phyloP scores from a whole-genome alignment of 2,329 filamentous ascomycete genomes.

The Curvularia eragrostidis region DNA sequence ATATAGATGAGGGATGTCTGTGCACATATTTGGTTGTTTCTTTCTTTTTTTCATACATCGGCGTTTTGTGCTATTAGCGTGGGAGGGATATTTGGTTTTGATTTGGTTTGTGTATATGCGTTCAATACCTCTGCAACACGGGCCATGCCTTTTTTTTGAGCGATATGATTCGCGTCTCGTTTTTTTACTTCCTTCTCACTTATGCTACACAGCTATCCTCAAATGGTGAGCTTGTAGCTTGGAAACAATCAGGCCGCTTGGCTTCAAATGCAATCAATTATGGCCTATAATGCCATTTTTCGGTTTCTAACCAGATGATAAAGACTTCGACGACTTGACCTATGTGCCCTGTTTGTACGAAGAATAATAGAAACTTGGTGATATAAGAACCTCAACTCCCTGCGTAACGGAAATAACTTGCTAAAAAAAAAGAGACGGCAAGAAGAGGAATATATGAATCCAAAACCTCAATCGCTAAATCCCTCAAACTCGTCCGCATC shows the following conservation, averaged over 20 bases:
- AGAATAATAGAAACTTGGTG: not conserved
- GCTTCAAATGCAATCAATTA: not conserved
- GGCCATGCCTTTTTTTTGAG: not conserved
- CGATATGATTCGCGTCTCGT: not conserved
- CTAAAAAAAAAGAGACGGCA: not conserved
- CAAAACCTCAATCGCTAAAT: conserved; percentile 38
- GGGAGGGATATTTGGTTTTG: not conserved
- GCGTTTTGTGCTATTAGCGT: not conserved
- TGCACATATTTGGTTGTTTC: not conserved
- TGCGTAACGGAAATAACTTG: not conserved
- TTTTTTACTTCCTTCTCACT: not conserved
- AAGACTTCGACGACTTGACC: not conserved
- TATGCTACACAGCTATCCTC: not conserved
- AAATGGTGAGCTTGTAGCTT: not conserved
- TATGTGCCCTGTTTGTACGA: not conserved
- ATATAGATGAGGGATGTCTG: not conserved
- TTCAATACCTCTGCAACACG: not conserved
- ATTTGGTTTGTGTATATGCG: not conserved
- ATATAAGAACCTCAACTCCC: not conserved
- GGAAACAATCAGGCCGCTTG: not conserved
- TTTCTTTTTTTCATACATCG: not conserved
- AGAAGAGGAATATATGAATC: not conserved
- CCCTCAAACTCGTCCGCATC: conserved; percentile 44
- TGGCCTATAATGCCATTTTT: not conserved
- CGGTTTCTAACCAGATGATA: not conserved